Base-by-base conservation (phyloP, 2,329 filamentous ascomycete genomes). In the Penicillium decumbens region DNA sequence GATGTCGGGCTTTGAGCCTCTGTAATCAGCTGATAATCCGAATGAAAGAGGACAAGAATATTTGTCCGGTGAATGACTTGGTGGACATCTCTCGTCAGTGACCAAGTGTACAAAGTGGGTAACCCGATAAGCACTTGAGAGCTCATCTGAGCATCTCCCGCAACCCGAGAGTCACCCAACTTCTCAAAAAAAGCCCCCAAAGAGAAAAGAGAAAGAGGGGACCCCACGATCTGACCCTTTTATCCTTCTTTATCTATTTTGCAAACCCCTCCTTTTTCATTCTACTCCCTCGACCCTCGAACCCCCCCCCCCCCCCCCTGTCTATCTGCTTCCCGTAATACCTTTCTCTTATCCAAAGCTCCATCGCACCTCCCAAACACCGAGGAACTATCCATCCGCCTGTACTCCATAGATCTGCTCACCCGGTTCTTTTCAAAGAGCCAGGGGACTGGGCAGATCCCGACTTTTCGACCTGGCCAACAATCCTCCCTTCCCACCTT, bases 401-500 rank as follows among this genome's bases (percentile, higher is more conserved):
- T 63, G 59, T 4, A 23, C 20, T 23, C 2, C 20, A 18, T 54
- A 66, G 64, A 63, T 72, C 69, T 72, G 65, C 66, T 70, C 69
- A 66, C 68, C 69, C 72, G 70, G 70, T 73, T 73, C 70, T 71
- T 56, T 20, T 43, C 53, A 58, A 61, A 66, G 71, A 72, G 67
- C 70, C 69, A 69, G 71, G 66, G 56, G 60, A 64, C 62, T 67
- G 65, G 65, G 69, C 70, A 72, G 63, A 63, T 64, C 63, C 61
- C 74, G 41, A 73, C 72, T 71, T 28, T 74, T 82, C 83, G 84
- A 83, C 79, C 85, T 88, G 85, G 85, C 85, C 80, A 80, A 86
- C 81, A 80, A 82, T 77, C 76, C 66, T 69, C 75, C 80, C 72
- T 75, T 73, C 68, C 71, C 74, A 69, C 70, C 80, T 79, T 80